A percentile compares a stretch with the other conserved stretches of the same genome.
These are phyloP conservation scores for Blastocystis sp. DNA, from an alignment of 352 stramenopile species.

Conservation along the genomic window DNA sequence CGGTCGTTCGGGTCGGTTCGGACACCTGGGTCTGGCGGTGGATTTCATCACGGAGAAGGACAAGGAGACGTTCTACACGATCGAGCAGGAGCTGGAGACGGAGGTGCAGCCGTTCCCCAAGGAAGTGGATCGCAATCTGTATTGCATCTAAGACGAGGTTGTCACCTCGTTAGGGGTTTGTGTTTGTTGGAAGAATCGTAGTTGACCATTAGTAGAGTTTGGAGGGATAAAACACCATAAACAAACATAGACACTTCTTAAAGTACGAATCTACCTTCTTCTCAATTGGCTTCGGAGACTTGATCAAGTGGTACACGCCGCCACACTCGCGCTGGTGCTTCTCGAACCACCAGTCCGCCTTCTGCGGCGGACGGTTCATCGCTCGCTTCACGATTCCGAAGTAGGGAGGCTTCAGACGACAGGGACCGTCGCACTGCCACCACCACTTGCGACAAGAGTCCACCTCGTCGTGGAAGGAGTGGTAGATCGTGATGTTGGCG, in stretches of 20 bases:
- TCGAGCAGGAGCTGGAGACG: conserved; percentile 95
- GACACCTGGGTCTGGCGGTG: conserved; percentile 93
- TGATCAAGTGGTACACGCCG: conserved; percentile 23
- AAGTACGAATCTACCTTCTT: background rate
- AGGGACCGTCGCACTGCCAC: conserved; percentile 72
- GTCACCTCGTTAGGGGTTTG: background rate
- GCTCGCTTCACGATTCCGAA: conserved; percentile 73
- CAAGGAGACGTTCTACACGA: conserved; percentile 86
- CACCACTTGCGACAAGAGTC: conserved; percentile 71
- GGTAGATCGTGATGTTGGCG: conserved; percentile 73
- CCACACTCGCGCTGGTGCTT: conserved; percentile 45
- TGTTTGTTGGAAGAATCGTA: conserved; percentile 40
- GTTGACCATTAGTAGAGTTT: background rate
- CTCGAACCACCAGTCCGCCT: conserved; percentile 59
- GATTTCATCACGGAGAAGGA: conserved; percentile 99
- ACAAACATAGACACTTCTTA: no score
- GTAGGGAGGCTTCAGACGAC: conserved; percentile 65
- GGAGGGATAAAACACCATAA: no score
- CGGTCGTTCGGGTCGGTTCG: conserved; percentile 90
- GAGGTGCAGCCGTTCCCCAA: conserved; percentile 95
- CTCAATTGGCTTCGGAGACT: background rate
- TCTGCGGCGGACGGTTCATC: conserved; percentile 73
- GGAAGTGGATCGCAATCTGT: conserved; percentile 92
- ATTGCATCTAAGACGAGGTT: conserved; percentile 71
- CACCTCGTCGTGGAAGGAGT: conserved; percentile 78